phyloP scores from a whole-genome alignment of 371 early-diverging fungal genomes.

The Funneliformis caledonium region DNA sequence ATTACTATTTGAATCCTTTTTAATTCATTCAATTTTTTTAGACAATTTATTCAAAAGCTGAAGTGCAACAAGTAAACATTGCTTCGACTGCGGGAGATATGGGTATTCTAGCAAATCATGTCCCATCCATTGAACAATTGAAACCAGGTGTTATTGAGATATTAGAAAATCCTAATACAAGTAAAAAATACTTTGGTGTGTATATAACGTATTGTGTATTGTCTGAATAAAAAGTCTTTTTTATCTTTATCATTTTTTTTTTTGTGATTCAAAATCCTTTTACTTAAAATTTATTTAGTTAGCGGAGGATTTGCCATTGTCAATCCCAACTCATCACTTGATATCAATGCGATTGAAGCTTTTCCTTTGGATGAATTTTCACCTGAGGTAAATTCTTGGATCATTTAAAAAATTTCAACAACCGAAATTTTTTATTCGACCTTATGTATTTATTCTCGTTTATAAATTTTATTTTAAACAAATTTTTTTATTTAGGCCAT shows the following conservation, averaged over 20 bases:
- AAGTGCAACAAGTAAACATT: conserved; percentile 94
- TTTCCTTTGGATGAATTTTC: conserved; percentile 88
- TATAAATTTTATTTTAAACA: conserved; percentile 1
- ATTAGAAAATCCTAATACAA: conserved; percentile 72
- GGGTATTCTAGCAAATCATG: conserved; percentile 98
- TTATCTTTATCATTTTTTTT: neutral
- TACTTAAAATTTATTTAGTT: conserved; percentile 58
- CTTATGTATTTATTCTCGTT: neutral
- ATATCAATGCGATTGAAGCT: conserved; percentile 98
- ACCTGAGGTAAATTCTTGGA: conserved; percentile 57
- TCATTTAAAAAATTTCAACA: neutral
- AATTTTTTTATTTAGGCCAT: conserved; percentile 62
- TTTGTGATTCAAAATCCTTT: neutral
- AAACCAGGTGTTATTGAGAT: conserved; percentile 92
- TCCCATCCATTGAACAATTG: conserved; percentile 95
- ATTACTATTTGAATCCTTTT: neutral
- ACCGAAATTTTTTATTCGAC: neutral
- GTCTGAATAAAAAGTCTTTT: neutral
- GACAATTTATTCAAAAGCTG: conserved; percentile 75
- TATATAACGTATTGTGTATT: neutral
- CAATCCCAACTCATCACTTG: conserved; percentile 94
- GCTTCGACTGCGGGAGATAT: conserved; percentile 94
- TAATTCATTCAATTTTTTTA: conserved; percentile 39
- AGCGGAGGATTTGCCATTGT: conserved; percentile 97
- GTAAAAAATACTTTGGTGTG: conserved; percentile 93